Percentiles rank a stretch among this genome's conserved stretches.
These are phyloP conservation scores for Xerocomellus dryophilus DNA, from an alignment of 768 basidiomycete species.

Conservation along the genomic window DNA sequence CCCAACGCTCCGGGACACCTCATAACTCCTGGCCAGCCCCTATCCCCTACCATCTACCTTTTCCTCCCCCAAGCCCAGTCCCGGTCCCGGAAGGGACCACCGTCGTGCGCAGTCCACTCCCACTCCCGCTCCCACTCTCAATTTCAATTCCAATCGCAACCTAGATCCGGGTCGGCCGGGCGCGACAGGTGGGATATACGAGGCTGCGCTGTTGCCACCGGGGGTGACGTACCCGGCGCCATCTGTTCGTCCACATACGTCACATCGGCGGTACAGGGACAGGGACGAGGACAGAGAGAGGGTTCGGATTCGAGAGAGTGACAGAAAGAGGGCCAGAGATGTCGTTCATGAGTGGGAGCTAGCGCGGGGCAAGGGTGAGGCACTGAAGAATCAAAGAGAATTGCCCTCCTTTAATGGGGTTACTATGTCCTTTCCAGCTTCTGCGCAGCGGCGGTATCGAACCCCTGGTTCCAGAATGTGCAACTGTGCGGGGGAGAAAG, in stretches of 20 bases:
- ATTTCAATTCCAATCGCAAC: neutral
- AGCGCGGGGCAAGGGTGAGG: too few relatives aligned
- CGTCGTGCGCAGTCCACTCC: neutral
- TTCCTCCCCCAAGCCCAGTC: neutral
- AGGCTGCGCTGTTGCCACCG: constrained; percentile 25
- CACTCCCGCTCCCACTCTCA: neutral
- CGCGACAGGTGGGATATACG: constrained; percentile 17
- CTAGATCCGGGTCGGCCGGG: neutral
- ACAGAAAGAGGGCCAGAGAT: neutral
- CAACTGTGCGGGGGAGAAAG: too few relatives aligned
- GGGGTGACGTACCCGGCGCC: constrained; percentile 29
- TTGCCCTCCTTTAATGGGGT: too few relatives aligned
- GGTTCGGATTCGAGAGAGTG: neutral
- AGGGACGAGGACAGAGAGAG: neutral
- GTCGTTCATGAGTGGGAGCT: too few relatives aligned
- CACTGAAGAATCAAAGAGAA: too few relatives aligned
- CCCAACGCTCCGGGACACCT: constrained; percentile 13
- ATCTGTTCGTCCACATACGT: constrained; percentile 24
- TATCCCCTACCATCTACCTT: too few relatives aligned
- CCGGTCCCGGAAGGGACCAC: neutral
- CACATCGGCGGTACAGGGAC: constrained; percentile 16
- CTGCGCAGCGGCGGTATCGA: too few relatives aligned
- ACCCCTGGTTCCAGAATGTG: too few relatives aligned
- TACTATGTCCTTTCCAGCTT: too few relatives aligned
- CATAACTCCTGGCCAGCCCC: constrained; percentile 12